A percentile compares a stretch with the other conserved stretches of the same genome.
Conservation (phyloP, 441 rosid species). For the Adansonia grandidieri region DNA sequence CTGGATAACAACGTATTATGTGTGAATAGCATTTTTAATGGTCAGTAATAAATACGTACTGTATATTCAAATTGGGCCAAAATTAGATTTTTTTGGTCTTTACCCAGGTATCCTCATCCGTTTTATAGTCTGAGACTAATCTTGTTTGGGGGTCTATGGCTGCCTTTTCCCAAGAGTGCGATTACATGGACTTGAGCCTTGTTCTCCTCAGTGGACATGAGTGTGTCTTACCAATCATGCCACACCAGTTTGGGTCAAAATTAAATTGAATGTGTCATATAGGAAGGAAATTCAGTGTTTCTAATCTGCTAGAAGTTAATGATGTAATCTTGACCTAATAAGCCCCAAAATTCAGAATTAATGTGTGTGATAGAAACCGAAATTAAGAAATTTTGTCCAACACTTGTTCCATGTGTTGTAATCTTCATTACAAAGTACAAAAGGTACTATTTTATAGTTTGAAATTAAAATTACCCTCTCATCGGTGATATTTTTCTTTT, state of each 20-base stretch:
- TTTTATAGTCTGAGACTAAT: too few relatives aligned
- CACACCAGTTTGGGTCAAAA: neutral
- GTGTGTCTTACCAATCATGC: neutral
- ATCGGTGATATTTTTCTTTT: neutral
- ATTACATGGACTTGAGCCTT: too few relatives aligned
- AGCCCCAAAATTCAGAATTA: conserved; percentile 17
- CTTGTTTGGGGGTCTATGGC: too few relatives aligned
- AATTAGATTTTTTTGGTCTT: too few relatives aligned
- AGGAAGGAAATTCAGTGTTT: conserved; percentile 4
- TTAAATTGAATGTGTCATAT: neutral
- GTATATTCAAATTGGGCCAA: neutral
- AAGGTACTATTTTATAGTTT: neutral
- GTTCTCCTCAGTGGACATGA: too few relatives aligned
- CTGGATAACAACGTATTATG: neutral
- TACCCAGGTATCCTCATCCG: too few relatives aligned
- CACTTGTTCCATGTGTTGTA: neutral
- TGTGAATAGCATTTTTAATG: conserved; percentile 11
- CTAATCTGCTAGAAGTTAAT: neutral
- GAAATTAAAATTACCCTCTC: neutral
- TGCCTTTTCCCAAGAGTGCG: too few relatives aligned
- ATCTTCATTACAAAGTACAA: neutral
- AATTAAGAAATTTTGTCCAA: conserved; percentile 2
- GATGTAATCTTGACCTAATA: neutral
- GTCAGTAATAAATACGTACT: neutral
- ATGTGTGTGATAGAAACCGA: neutral